Conservation (phyloP, 1,284 basidiomycete species). For the Ceratobasidium sp. region DNA sequence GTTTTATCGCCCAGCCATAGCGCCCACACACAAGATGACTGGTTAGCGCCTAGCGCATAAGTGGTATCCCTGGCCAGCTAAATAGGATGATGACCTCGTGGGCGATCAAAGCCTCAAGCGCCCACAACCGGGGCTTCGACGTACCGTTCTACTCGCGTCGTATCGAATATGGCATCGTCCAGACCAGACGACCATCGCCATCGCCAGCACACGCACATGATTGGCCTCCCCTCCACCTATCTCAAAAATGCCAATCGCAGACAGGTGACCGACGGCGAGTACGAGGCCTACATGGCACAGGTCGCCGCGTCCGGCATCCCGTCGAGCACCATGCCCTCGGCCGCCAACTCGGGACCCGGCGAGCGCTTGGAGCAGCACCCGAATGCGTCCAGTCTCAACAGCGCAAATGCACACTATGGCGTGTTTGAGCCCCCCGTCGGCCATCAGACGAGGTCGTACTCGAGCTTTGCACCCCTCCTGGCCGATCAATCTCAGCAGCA, state of each 20-base stretch:
- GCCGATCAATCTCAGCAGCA: neutral
- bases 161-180: neutral
- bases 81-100: no score
- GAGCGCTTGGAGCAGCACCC: neutral
- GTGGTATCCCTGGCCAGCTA: no score
- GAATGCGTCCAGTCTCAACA: neutral
- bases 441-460: neutral
- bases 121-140: neutral
- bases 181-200: slow-evolving; percentile 2
- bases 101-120: neutral
- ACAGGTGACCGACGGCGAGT: neutral
- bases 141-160: neutral
- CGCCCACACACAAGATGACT: no score
- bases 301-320: neutral
- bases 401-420: neutral
- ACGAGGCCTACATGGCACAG: slow-evolving; percentile 7
- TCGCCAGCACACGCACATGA: neutral
- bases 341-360: neutral
- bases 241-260: neutral
- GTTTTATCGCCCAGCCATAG: no score
- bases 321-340: slow-evolving; percentile 18
- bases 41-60: no score
- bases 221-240: neutral
- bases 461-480: neutral
- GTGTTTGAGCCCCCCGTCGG: slow-evolving; percentile 1